phyloP scores from a whole-genome alignment of 345 rosid species.

The Lumnitzera littorea region DNA sequence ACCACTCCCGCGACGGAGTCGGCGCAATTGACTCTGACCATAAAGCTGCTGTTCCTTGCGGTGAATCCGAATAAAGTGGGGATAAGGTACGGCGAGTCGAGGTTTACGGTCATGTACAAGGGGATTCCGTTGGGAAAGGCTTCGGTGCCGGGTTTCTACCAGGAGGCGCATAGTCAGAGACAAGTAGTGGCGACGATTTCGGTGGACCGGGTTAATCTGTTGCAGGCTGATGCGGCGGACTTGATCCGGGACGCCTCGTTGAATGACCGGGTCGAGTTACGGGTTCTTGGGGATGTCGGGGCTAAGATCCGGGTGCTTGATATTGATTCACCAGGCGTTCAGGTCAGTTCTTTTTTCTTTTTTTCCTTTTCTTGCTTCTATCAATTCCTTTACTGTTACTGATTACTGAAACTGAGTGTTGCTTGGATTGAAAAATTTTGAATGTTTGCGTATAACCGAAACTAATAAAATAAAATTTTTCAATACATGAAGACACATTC shows the following conservation, averaged over 20 bases:
- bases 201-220: constrained; percentile 73
- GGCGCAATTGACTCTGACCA: constrained; percentile 64
- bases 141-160: constrained; percentile 82
- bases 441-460: neutral
- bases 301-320: constrained; percentile 90
- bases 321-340: constrained; percentile 93
- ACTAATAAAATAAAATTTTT: no score
- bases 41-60: constrained; percentile 76
- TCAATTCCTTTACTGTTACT: no score
- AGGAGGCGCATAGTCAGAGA: constrained; percentile 69
- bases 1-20: constrained; percentile 12
- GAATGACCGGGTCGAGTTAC: constrained; percentile 78
- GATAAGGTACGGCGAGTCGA: constrained; percentile 91
- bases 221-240: constrained; percentile 76
- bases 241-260: constrained; percentile 76
- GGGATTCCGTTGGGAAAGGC: constrained; percentile 91
- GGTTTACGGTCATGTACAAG: constrained; percentile 88
- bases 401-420: no score
- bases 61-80: constrained; percentile 95
- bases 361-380: neutral
- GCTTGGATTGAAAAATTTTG: neutral
- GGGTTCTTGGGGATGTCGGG: constrained; percentile 74
- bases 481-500: no score
- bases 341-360: constrained; percentile 33
- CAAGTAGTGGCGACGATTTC: constrained; percentile 73